Base-by-base conservation (phyloP, 352 stramenopile species). In the Phytophthora agathidicida region DNA sequence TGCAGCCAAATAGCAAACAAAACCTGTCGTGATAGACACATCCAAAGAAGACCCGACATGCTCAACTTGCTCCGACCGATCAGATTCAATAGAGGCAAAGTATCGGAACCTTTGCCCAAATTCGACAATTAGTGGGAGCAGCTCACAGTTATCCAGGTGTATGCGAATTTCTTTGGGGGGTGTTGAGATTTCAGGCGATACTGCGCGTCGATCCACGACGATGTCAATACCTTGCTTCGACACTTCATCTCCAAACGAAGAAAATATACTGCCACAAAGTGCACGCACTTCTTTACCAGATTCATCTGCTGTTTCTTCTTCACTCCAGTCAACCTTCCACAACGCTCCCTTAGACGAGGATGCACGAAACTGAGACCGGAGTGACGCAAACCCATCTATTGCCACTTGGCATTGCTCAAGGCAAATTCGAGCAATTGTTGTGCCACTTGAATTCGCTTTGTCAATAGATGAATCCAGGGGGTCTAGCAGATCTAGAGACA, bases 21-120 rank as follows among this genome's bases (percentile, higher is more conserved):
- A 72, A 2, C 83, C 80, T 22, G 83, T 90, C 2, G 80, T 85
- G 23, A 90, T 75, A 0, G 83, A 92, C 13, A 90, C 54, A 17
- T 77, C 77, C 32, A 87, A 47, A 0, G 74, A 65, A 9, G 31
- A 38, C 0, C 55, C 53, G 11, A 63, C 57, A 17, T 56, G 49
- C 31, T 75, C 69, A 11, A 56, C 54, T 38, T 82, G 82, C 2
- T 66, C 56, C 7, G 52, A 51, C 27, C 88, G 49, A 3, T 61
- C 49, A 3, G 77, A 72, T 31, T 84, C 55, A n/a, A 76, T 68
- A 3, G 67, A 68, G 19, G 86, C 31, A 26, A 89, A 86, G 2
- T 79, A 75, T 33, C 72, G 61, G 4, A 80, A 28, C 5, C 80
- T 61, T 31, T 77, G 68, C 5, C 73, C 71, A 23, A 91, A 68